Evolutionary conservation across 2,329 filamentous ascomycete species (phyloP), one percentile per base, ranked within the genome.

Genomic region (Penicillium sp.): DNA sequence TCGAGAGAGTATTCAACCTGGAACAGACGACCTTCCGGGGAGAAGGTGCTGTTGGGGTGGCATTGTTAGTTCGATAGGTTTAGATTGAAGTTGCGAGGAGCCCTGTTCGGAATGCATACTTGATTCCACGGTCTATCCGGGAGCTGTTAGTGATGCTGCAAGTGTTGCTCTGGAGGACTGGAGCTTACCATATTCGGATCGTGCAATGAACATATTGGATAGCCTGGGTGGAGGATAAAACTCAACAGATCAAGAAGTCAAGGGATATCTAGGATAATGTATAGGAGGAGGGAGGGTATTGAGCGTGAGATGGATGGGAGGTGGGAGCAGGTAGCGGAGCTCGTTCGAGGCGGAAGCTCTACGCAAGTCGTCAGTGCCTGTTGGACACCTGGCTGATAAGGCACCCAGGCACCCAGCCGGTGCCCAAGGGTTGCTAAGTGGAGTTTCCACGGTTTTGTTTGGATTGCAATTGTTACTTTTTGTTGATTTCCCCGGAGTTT

Each of bases 1-100:
- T 99, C 94, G 77, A 99, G 89, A 57, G 94, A 97, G 86, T 99
- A 99, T 89, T 99, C 94, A 82, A 99, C 94, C 82, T 99, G 94
- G 85, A 99, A 99, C 77, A 99, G 90, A 79, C 94, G 94, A 72
- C 94, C 94, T 85, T 99, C 94, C 59, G 94, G 94, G 69, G 94
- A 99, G 86, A 99, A 99, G 85, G 94, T 99, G 85, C 90, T 95
- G 74, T 57, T 8, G 47, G 55, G 18, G 51, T 47, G 14, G 48
- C 62, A 57, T 60, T 51, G 68, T 72, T 56, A 68, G 64, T 23
- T 35, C 31, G 41, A n/a, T 22, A n/a, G 54, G 20, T 50, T 56
- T 49, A 22, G 49, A 48, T 31, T 60, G 55, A 45, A 46, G 11
- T 49, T 1, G 2, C 6, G 4, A 27, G 43, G 20, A 29, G 35